These are phyloP conservation scores for Malus domestica DNA, from an alignment of 306 rosid genomes.

Conservation along the genomic window ASM211411v1 NC_041799.1:41575001-41575500, in stretches of 20 bases:
- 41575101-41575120: slow-evolving; percentile 94
- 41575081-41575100: slow-evolving; percentile 87
- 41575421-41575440: slow-evolving; percentile 56
- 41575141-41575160: slow-evolving; percentile 78
- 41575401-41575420: slow-evolving; percentile 68
- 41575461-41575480: slow-evolving; percentile 21
- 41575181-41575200: background rate
- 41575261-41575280: slow-evolving; percentile 33
- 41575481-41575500: too few species aligned
- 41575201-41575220: background rate
- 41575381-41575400: slow-evolving; percentile 49
- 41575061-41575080: slow-evolving; percentile 89
- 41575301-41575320: slow-evolving; percentile 63
- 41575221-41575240: background rate
- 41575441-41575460: slow-evolving; percentile 51
- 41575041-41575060: slow-evolving; percentile 88
- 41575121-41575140: slow-evolving; percentile 92
- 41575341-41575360: background rate
- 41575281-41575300: slow-evolving; percentile 31
- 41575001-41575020: slow-evolving; percentile 81
- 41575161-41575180: slow-evolving; percentile 51
- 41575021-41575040: slow-evolving; percentile 67
- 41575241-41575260: background rate
- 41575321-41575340: slow-evolving; percentile 14
- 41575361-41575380: slow-evolving; percentile 22